Evolutionary conservation across 805 yeast species (phyloP).

Genomic region (Yarrowia deformans): DNA sequence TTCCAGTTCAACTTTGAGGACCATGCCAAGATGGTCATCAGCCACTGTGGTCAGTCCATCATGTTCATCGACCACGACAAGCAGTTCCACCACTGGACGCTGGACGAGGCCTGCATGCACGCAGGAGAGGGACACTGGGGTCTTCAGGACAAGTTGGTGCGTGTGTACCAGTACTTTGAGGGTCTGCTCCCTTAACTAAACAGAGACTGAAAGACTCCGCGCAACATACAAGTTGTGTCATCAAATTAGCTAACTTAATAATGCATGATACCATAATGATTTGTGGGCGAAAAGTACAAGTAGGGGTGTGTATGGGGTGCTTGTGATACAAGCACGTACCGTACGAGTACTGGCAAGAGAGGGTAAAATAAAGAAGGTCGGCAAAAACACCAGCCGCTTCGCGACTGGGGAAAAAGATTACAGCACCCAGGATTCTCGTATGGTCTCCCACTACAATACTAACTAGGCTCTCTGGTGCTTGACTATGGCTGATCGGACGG

Average conservation of each 20-base stretch:
- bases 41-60: conserved; percentile 74
- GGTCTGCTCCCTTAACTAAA: conserved; percentile 1
- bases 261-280: conserved; percentile 34
- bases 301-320: conserved; percentile 1
- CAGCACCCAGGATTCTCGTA: conserved; percentile 38
- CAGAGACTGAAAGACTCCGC: neutral
- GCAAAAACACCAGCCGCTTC: neutral
- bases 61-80: conserved; percentile 66
- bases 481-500: conserved; percentile 39
- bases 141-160: conserved; percentile 36
- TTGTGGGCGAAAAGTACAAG: neutral
- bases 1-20: conserved; percentile 95
- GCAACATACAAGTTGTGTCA: conserved; percentile 11
- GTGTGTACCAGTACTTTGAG: conserved; percentile 35
- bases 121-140: conserved; percentile 33
- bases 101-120: conserved; percentile 21
- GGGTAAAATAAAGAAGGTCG: neutral
- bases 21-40: conserved; percentile 86
- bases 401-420: conserved; percentile 2
- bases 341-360: too few relatives aligned
- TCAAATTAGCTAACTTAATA: conserved; percentile 37
- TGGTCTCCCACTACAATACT: conserved; percentile 39
- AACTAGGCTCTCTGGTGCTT: conserved; percentile 37
- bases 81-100: conserved; percentile 43
- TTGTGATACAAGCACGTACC: too few relatives aligned